These are phyloP conservation scores for Pseudogymnoascus sp. DNA, from an alignment of 2,329 filamentous ascomycete genomes.

Conservation along the genomic window DNA sequence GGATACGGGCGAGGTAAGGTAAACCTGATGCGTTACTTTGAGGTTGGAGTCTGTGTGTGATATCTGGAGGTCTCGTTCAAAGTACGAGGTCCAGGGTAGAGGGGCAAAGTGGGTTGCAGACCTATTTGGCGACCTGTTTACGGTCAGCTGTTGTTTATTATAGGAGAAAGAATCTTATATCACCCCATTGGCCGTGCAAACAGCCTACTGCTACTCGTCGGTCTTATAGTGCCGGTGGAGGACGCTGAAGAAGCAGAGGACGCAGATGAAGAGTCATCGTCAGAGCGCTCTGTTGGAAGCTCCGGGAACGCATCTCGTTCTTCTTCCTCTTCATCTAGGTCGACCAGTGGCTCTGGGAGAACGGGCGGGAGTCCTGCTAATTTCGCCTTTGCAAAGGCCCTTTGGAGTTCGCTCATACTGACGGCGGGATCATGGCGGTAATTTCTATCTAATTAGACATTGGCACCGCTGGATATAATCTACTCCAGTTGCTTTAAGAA, in stretches of 20 bases:
- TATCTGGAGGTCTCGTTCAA: constrained; percentile 78
- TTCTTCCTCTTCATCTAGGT: constrained; percentile 45
- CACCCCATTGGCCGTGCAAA: constrained; percentile 65
- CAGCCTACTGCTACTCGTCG: constrained; percentile 62
- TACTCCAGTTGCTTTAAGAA: not conserved
- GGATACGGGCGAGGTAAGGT: constrained; percentile 79
- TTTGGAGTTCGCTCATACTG: constrained; percentile 73
- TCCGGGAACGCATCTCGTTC: constrained; percentile 32
- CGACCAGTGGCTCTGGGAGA: constrained; percentile 41
- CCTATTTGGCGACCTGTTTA: constrained; percentile 24
- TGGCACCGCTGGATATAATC: not conserved
- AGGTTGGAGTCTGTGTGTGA: constrained; percentile 35
- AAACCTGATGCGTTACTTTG: constrained; percentile 68
- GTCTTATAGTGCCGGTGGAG: constrained; percentile 85
- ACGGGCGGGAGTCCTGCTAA: constrained; percentile 54
- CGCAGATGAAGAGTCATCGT: constrained; percentile 64
- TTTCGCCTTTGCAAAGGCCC: constrained; percentile 69
- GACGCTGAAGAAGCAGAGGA: constrained; percentile 79
- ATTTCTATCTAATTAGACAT: not conserved
- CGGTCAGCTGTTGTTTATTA: not conserved
- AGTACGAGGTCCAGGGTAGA: constrained; percentile 74
- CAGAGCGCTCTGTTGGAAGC: constrained; percentile 25
- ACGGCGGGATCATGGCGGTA: not conserved
- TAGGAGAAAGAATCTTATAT: constrained; percentile 12
- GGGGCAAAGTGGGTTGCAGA: constrained; percentile 26